Base-by-base conservation (phyloP, 257 asterid genomes). In the Henckelia pumila region DNA sequence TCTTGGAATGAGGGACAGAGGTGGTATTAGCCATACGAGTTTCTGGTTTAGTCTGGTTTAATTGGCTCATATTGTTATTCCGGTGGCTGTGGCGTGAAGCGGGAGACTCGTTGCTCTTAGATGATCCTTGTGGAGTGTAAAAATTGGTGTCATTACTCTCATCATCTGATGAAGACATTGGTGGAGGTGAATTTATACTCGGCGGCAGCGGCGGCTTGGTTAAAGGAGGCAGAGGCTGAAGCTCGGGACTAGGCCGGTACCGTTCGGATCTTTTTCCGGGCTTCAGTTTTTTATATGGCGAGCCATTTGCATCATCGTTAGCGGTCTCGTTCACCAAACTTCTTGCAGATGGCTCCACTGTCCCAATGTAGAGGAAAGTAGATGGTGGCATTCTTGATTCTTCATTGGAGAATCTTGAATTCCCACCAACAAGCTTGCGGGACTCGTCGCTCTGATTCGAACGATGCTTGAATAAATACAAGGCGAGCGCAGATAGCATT, bases 221-320 rank as follows among this genome's bases (percentile, higher is more conserved):
- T 72, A 94, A 30, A 10, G 97, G 97, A 61, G 99, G 99, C 74
- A 94, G 79, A 7, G 99, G 99, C 75, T 94, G 99, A 37, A 91
- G 97, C 63, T 94, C 99, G 19, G 99, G 99, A 61, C 99, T 94
- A 1, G 99, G 99, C 58, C 99, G 77, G 57, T 94, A 94, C 20
- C 96, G 85, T 0, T 85, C 89, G 17, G 85, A 80, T 85, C 87
- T 81, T 71, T 86, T 90, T 1, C 79, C 83, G 0, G 97, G 68
- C 40, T 79, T 86, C 47, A 94, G 70, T 57, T 91, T 91, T 24
- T 85, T 71, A 72, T 89, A 84, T n/a, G 97, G 96, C 4, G 96
- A 94, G 29, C 69, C 88, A 59, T 68, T 64, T 16, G 78, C 78
- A 49, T 35, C 85, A 50, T 70, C 77, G 24, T 73, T 44, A 30